A percentile compares a stretch with the other conserved stretches of the same genome.
Evolutionary conservation across 768 basidiomycete species (phyloP).

Genomic region (Trametes maxima): DNA sequence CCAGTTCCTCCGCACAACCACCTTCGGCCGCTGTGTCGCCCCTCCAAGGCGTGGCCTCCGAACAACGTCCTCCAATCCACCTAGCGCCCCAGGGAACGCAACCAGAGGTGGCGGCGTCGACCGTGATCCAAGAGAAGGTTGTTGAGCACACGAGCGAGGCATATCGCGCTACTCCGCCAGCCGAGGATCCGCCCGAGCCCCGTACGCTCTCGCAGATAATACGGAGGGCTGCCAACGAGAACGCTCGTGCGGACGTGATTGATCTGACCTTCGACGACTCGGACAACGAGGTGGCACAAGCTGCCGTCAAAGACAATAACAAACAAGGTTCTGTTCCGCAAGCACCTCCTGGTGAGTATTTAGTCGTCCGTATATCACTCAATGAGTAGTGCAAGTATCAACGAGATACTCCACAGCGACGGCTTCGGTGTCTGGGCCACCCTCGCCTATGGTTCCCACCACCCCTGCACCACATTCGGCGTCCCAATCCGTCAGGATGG

Average conservation of each 20-base stretch:
- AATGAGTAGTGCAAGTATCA: too few relatives aligned
- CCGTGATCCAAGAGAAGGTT: too few relatives aligned
- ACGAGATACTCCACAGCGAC: neutral
- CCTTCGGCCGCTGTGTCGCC: too few relatives aligned
- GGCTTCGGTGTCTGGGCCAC: neutral
- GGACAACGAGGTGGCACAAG: neutral
- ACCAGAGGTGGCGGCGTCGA: too few relatives aligned
- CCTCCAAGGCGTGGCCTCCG: too few relatives aligned
- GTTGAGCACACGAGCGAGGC: too few relatives aligned
- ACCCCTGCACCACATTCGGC: neutral
- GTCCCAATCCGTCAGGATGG: neutral
- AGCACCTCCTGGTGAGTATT: neutral
- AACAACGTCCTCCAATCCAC: too few relatives aligned
- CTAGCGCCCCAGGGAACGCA: too few relatives aligned
- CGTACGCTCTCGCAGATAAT: slow-evolving; percentile 14
- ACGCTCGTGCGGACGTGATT: slow-evolving; percentile 5
- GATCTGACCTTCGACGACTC: slow-evolving; percentile 16
- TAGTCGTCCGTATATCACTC: neutral
- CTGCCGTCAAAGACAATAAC: neutral
- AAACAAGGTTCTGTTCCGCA: neutral
- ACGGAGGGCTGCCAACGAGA: slow-evolving; percentile 6
- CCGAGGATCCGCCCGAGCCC: neutral
- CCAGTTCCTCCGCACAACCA: too few relatives aligned
- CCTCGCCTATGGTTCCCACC: neutral
- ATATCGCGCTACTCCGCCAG: neutral